phyloP scores from a whole-genome alignment of 345 rosid species.

The Eucalyptus viminalis region DNA sequence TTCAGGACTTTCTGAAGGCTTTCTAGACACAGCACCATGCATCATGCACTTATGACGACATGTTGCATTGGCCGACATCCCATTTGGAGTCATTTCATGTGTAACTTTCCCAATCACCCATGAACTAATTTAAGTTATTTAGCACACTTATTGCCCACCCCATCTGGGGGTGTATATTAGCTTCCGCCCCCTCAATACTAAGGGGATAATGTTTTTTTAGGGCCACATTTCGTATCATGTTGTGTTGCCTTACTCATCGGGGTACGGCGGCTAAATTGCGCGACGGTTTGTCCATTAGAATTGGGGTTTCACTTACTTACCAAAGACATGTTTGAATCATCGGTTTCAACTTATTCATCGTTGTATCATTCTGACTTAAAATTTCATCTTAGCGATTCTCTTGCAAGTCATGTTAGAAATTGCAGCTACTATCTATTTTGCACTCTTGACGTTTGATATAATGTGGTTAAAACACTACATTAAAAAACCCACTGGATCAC shows the following conservation, averaged over 20 bases:
- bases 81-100: neutral
- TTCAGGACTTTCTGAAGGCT: neutral
- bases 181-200: neutral
- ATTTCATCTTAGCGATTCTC: neutral
- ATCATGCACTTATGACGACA: neutral
- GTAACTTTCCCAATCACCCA: neutral
- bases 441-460: neutral
- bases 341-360: neutral
- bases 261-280: accelerated
- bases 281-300: neutral
- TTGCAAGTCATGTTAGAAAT: neutral
- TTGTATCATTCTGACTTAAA: neutral
- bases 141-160: neutral
- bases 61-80: neutral
- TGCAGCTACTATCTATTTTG: neutral
- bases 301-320: neutral
- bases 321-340: neutral
- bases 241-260: neutral
- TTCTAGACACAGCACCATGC: neutral
- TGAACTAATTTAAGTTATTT: neutral
- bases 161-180: neutral
- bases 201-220: neutral
- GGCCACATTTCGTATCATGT: neutral
- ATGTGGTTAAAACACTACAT: neutral
- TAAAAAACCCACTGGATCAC: too few species aligned